A percentile compares a stretch with the other conserved stretches of the same genome.
Evolutionary conservation across 2,329 filamentous ascomycete genomes (phyloP).

Genomic region (Sarocladiaceae sp.): DNA sequence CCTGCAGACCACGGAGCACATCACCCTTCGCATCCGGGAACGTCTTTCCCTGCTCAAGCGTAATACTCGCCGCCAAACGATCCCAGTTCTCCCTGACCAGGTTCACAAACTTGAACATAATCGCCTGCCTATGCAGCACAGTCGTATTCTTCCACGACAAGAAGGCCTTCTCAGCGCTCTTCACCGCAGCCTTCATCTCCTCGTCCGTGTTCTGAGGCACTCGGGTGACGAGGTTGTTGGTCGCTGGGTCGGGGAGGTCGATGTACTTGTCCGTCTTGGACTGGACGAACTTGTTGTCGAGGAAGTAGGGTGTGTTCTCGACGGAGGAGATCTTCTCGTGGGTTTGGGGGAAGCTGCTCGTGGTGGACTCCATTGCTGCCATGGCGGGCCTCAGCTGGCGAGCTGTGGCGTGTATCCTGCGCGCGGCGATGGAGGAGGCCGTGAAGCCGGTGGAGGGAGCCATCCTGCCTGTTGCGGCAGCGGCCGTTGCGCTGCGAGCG

Average conservation of each 20-base stretch:
- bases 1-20: slow-evolving; percentile 76
- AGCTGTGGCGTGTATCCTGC: slow-evolving; percentile 54
- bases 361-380: slow-evolving; percentile 49
- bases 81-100: slow-evolving; percentile 84
- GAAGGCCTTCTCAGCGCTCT: slow-evolving; percentile 72
- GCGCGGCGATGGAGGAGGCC: slow-evolving; percentile 33
- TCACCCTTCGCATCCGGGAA: slow-evolving; percentile 79
- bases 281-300: slow-evolving; percentile 73
- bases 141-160: slow-evolving; percentile 68
- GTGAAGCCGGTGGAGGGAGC: slow-evolving; percentile 20
- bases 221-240: slow-evolving; percentile 79
- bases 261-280: slow-evolving; percentile 70
- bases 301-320: slow-evolving; percentile 72
- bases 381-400: slow-evolving; percentile 47
- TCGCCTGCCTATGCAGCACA: slow-evolving; percentile 70
- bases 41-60: slow-evolving; percentile 84
- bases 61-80: slow-evolving; percentile 77
- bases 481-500: slow-evolving; percentile 31
- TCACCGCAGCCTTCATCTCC: slow-evolving; percentile 71
- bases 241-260: slow-evolving; percentile 77
- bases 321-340: slow-evolving; percentile 68
- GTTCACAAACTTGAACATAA: slow-evolving; percentile 82
- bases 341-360: slow-evolving; percentile 61
- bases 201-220: slow-evolving; percentile 77
- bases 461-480: slow-evolving; percentile 29